A percentile compares a stretch with the other conserved stretches of the same genome.
phyloP scores from a whole-genome alignment of 805 yeast species.

The Jamesozyma rosinii region DNA sequence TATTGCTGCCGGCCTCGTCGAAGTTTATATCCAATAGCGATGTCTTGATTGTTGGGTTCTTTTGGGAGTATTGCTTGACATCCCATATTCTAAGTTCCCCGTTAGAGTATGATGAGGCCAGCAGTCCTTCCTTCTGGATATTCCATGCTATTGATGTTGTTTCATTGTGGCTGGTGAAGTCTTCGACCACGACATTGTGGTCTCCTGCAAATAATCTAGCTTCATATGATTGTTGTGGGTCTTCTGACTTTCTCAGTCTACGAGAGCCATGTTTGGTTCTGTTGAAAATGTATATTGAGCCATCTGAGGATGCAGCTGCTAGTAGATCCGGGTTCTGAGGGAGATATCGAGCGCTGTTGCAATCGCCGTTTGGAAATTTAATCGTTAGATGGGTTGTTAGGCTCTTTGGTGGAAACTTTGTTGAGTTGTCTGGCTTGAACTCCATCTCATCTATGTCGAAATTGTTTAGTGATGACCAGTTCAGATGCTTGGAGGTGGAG shows the following conservation, averaged over 20 bases:
- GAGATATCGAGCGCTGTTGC: conserved; percentile 62
- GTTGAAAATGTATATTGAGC: conserved; percentile 61
- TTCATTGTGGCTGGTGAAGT: conserved; percentile 32
- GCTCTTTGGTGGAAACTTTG: conserved; percentile 23
- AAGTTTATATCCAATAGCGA: conserved; percentile 15
- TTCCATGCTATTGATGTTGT: conserved; percentile 76
- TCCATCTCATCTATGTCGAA: conserved; percentile 33
- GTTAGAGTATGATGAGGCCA: conserved; percentile 53
- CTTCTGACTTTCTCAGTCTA: conserved; percentile 15
- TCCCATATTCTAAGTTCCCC: conserved; percentile 66
- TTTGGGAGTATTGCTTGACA: conserved; percentile 35
- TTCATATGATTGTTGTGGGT: conserved; percentile 12
- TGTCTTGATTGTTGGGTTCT: conserved; percentile 18
- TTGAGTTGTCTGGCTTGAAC: conserved; percentile 28
- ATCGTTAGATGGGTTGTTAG: conserved; percentile 21
- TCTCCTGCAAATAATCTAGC: conserved; percentile 9
- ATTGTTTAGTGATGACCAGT: conserved; percentile 30
- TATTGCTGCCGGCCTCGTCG: conserved; percentile 53
- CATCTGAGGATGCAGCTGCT: conserved; percentile 60
- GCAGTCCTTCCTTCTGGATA: conserved; percentile 44
- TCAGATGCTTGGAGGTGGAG: conserved; percentile 26
- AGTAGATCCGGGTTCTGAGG: conserved; percentile 83
- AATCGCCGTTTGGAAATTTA: conserved; percentile 41
- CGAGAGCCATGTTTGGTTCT: conserved; percentile 67
- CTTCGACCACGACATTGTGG: conserved; percentile 13